Conservation (phyloP, 176 grass and related monocot species). For the Rhipidocladum racemiflorum region DNA sequence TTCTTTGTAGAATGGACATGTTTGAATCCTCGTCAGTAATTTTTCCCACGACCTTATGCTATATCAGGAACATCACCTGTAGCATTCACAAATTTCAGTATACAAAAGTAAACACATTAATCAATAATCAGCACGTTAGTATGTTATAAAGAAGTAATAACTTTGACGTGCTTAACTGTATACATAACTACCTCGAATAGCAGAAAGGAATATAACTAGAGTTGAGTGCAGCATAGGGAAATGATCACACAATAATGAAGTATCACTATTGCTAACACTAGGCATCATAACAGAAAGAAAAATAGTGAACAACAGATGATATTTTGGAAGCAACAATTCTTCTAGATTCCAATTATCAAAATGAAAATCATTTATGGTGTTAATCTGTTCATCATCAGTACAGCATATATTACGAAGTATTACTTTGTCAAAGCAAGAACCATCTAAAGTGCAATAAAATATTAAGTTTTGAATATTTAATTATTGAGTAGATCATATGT, state of each 20-base stretch:
- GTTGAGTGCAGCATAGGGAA: background rate
- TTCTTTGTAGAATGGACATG: conserved; percentile 41
- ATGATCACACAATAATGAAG: background rate
- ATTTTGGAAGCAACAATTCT: background rate
- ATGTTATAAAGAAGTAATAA: background rate
- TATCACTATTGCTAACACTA: background rate
- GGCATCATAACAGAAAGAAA: background rate
- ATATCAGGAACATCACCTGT: conserved; percentile 21
- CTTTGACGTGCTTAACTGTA: background rate
- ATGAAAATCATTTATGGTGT: background rate
- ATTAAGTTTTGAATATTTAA: background rate
- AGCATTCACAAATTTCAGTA: background rate
- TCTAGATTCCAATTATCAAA: background rate
- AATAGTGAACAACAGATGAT: background rate
- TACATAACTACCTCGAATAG: background rate
- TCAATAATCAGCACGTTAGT: background rate
- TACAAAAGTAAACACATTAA: background rate
- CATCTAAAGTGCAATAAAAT: background rate
- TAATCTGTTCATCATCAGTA: background rate
- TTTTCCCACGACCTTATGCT: conserved; percentile 32
- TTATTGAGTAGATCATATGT: background rate
- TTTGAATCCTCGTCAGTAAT: conserved; percentile 11
- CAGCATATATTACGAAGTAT: background rate
- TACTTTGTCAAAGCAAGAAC: background rate
- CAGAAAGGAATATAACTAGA: background rate